Evolutionary conservation across 2,329 filamentous ascomycete species (phyloP).

Genomic region (Pseudopithomyces maydicus): DNA sequence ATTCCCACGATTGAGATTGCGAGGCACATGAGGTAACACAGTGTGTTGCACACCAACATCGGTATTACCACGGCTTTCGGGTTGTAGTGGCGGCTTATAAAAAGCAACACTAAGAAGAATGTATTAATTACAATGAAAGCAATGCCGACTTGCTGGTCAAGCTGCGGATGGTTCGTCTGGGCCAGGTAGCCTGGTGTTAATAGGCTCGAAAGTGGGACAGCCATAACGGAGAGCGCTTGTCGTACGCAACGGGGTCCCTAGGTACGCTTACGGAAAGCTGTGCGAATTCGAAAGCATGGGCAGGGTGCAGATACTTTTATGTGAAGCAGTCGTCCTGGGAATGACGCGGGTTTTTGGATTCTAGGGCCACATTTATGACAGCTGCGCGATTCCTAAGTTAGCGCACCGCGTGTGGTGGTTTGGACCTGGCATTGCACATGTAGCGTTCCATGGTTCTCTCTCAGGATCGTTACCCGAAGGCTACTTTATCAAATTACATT

Average conservation of each 20-base stretch:
- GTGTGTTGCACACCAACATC: constrained; percentile 14
- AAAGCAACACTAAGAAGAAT: constrained; percentile 10
- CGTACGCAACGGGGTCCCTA: background rate
- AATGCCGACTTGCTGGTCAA: constrained; percentile 16
- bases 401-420: too few relatives aligned
- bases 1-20: constrained; percentile 13
- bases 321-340: too few relatives aligned
- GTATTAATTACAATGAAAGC: constrained; percentile 14
- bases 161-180: constrained; percentile 10
- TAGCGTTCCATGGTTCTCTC: too few relatives aligned
- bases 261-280: background rate
- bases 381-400: background rate
- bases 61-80: constrained; percentile 7
- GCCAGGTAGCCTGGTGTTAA: constrained; percentile 9
- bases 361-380: background rate
- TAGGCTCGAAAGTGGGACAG: background rate
- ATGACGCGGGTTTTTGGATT: background rate
- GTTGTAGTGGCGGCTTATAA: constrained; percentile 11
- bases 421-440: too few relatives aligned
- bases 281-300: background rate
- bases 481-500: too few relatives aligned
- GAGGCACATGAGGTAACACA: constrained; percentile 13
- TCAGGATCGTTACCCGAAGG: too few relatives aligned
- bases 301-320: background rate
- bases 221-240: background rate